Percentiles rank a stretch among this genome's conserved stretches.
Evolutionary conservation across 306 rosid species (phyloP).

Genomic region (Castanea sativa): DNA sequence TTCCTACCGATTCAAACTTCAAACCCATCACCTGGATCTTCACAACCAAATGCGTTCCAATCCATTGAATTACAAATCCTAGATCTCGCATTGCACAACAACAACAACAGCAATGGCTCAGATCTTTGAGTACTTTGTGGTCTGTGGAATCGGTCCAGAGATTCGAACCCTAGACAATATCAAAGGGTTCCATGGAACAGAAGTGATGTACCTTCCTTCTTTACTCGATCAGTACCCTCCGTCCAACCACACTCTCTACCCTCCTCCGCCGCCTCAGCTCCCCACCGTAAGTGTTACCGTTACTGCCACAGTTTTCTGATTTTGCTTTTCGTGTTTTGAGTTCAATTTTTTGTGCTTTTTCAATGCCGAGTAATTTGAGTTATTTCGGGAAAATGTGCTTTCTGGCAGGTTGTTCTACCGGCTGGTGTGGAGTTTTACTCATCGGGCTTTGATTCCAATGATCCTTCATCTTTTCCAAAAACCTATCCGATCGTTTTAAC

Average conservation of each 20-base stretch:
- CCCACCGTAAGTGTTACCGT: conserved; percentile 52
- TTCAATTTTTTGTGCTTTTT: background rate
- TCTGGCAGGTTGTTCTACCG: conserved; percentile 79
- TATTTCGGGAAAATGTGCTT: background rate
- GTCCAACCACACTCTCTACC: conserved; percentile 65
- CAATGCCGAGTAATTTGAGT: background rate
- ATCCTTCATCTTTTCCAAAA: conserved; percentile 68
- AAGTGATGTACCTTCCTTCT: conserved; percentile 61
- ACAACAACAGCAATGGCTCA: conserved; percentile 59
- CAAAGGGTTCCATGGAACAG: conserved; percentile 84
- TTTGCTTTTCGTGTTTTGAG: background rate
- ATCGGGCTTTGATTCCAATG: conserved; percentile 67
- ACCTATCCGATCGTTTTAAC: conserved; percentile 96
- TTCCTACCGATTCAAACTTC: background rate
- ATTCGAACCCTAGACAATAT: conserved; percentile 75
- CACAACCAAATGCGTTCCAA: background rate
- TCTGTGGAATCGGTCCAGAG: conserved; percentile 98
- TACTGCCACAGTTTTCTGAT: background rate
- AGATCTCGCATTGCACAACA: background rate
- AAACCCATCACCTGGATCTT: background rate
- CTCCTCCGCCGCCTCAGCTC: conserved; percentile 99
- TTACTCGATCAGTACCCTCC: conserved; percentile 88
- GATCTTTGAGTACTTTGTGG: conserved; percentile 94
- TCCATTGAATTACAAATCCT: background rate
- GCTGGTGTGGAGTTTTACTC: conserved; percentile 81